These are phyloP conservation scores for Podospora australis DNA, from an alignment of 495 filamentous ascomycete species.

Conservation along the genomic window DNA sequence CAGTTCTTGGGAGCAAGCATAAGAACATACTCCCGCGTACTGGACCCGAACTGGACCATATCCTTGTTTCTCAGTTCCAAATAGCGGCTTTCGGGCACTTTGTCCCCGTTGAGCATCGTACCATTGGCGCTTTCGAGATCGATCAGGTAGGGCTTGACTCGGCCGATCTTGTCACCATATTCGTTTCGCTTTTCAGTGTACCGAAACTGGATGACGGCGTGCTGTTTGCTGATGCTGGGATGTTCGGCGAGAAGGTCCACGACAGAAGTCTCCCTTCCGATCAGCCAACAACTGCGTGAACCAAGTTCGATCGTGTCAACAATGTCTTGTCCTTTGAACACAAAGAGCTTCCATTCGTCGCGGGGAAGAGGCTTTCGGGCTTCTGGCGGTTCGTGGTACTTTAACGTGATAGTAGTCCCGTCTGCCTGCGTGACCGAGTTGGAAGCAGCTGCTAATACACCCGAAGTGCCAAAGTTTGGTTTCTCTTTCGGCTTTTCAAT, in stretches of 20 bases:
- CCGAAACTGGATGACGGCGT: constrained; percentile 91
- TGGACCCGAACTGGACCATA: constrained; percentile 78
- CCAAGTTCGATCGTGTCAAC: constrained; percentile 73
- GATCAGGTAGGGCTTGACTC: constrained; percentile 84
- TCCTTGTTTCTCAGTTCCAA: constrained; percentile 85
- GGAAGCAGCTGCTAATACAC: constrained; percentile 77
- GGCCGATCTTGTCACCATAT: constrained; percentile 72
- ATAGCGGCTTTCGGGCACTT: constrained; percentile 66
- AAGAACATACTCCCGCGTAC: constrained; percentile 79
- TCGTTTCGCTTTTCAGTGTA: constrained; percentile 77
- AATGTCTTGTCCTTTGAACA: constrained; percentile 80
- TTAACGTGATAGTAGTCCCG: constrained; percentile 65
- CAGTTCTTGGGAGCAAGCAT: constrained; percentile 56
- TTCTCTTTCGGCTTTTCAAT: constrained; percentile 67
- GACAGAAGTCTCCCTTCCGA: constrained; percentile 72
- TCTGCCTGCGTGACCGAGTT: constrained; percentile 71
- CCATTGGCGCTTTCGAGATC: constrained; percentile 94
- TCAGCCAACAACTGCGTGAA: constrained; percentile 77
- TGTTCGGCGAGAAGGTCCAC: constrained; percentile 83
- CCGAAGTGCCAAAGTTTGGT: constrained; percentile 77
- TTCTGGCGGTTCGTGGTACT: constrained; percentile 94
- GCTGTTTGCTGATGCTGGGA: constrained; percentile 87
- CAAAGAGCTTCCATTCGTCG: constrained; percentile 80
- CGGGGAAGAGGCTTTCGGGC: constrained; percentile 77
- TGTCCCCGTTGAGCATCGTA: constrained; percentile 71